Evolutionary conservation across 495 filamentous ascomycete species (phyloP).

Genomic region (Acidiella bohemica): DNA sequence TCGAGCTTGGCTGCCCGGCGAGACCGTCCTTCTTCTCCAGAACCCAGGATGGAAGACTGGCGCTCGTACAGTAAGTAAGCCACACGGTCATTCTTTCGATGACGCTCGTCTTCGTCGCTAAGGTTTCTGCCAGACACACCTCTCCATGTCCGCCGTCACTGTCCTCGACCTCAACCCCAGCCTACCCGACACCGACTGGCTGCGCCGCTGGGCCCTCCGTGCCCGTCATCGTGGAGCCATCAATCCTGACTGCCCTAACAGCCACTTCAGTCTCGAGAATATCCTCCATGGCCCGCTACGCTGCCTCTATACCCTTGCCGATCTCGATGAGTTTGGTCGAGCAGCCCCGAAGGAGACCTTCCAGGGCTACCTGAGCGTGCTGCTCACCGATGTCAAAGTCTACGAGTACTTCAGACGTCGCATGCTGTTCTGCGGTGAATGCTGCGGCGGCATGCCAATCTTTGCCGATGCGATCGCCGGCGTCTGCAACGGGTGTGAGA

Average conservation of each 20-base stretch:
- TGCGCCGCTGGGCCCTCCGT: constrained; percentile 37
- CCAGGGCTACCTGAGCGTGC: constrained; percentile 45
- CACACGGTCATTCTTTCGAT: constrained; percentile 7
- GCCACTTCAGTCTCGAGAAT: constrained; percentile 39
- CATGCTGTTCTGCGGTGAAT: constrained; percentile 44
- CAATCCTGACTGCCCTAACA: constrained; percentile 38
- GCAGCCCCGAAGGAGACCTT: constrained; percentile 29
- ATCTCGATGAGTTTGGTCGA: constrained; percentile 42
- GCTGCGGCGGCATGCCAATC: constrained; percentile 44
- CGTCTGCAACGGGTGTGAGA: constrained; percentile 42
- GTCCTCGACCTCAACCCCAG: constrained; percentile 46
- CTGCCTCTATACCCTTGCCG: constrained; percentile 43
- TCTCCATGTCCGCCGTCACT: constrained; percentile 36
- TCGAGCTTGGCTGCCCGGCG: constrained; percentile 15
- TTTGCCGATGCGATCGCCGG: constrained; percentile 37
- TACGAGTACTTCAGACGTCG: constrained; percentile 32
- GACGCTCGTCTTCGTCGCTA: background rate
- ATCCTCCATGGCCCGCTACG: constrained; percentile 33
- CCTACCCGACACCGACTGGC: constrained; percentile 44
- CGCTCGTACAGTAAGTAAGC: too few species aligned
- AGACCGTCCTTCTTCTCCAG: constrained; percentile 29
- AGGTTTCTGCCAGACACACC: constrained; percentile 12
- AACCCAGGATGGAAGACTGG: constrained; percentile 37
- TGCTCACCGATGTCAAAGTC: constrained; percentile 42
- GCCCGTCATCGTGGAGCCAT: constrained; percentile 42